phyloP scores from a whole-genome alignment of 495 filamentous ascomycete genomes.

The Aspergillus nidulans region DNA sequence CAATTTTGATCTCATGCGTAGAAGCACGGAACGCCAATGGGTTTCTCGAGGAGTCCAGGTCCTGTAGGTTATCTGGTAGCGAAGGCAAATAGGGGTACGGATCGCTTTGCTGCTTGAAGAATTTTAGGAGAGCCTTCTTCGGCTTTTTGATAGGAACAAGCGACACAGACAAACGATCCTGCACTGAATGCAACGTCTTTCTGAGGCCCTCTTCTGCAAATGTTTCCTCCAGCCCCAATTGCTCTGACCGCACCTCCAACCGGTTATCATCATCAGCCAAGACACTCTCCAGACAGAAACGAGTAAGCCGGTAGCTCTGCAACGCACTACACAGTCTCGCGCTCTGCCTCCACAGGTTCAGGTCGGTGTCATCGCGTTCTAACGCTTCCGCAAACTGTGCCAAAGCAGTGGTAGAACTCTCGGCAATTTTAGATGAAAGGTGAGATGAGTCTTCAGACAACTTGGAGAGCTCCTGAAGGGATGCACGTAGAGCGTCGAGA shows the following conservation, averaged over 20 bases:
- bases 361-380: slow-evolving; percentile 85
- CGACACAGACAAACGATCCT: slow-evolving; percentile 66
- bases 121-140: slow-evolving; percentile 58
- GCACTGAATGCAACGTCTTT: slow-evolving; percentile 58
- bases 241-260: slow-evolving; percentile 64
- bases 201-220: slow-evolving; percentile 78
- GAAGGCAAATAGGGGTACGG: slow-evolving; percentile 73
- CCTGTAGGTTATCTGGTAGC: slow-evolving; percentile 34
- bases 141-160: slow-evolving; percentile 61
- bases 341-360: slow-evolving; percentile 88
- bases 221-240: slow-evolving; percentile 77
- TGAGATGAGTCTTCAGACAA: slow-evolving; percentile 34
- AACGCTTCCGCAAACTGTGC: slow-evolving; percentile 69
- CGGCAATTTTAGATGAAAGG: slow-evolving; percentile 24
- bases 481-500: slow-evolving; percentile 64
- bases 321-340: slow-evolving; percentile 73
- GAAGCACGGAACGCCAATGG: slow-evolving; percentile 28
- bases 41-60: slow-evolving; percentile 22
- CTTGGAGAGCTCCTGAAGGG: slow-evolving; percentile 22
- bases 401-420: slow-evolving; percentile 39
- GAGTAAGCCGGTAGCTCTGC: slow-evolving; percentile 67
- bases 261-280: slow-evolving; percentile 77
- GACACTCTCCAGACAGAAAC: slow-evolving; percentile 89
- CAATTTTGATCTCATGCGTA: slow-evolving; percentile 29
- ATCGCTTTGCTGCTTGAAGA: slow-evolving; percentile 64